Percentiles rank a stretch among this genome's conserved stretches.
These are phyloP conservation scores for Lepidium campestre DNA, from an alignment of 441 rosid genomes.

Conservation along the genomic window DNA sequence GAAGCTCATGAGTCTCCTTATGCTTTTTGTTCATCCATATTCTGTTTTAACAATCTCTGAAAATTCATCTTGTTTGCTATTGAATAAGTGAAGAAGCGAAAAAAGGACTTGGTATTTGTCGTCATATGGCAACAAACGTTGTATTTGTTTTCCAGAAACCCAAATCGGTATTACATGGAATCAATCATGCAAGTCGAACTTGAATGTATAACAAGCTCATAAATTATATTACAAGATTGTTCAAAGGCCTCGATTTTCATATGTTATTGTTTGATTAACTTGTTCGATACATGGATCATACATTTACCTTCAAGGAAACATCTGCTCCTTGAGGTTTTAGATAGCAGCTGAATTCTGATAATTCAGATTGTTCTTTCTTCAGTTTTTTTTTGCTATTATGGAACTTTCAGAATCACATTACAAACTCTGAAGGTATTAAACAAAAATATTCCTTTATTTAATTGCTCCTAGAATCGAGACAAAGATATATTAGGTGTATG, in stretches of 20 bases:
- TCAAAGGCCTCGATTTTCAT: neutral
- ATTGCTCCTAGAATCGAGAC: constrained; percentile 16
- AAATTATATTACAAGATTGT: neutral
- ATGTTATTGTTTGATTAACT: neutral
- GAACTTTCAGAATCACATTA: neutral
- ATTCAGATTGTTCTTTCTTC: no score
- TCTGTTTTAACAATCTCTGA: neutral
- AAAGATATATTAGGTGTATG: constrained; percentile 9
- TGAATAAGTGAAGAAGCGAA: constrained; percentile 11
- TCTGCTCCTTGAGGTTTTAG: no score
- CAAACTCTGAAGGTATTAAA: neutral
- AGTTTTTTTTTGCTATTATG: neutral
- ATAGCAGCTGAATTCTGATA: no score
- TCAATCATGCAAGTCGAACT: neutral
- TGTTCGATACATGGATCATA: neutral
- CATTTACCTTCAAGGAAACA: no score
- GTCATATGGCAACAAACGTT: neutral
- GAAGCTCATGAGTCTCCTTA: constrained; percentile 28
- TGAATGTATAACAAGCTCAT: neutral
- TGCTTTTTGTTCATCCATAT: constrained; percentile 6
- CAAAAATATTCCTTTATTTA: constrained; percentile 5
- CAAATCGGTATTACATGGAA: neutral
- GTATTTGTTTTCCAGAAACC: constrained; percentile 2
- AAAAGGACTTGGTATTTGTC: neutral
- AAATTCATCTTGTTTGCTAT: neutral